Evolutionary conservation across 108 stramenopile species (phyloP).

Genomic region (Cyclostephanos tholiformis): DNA sequence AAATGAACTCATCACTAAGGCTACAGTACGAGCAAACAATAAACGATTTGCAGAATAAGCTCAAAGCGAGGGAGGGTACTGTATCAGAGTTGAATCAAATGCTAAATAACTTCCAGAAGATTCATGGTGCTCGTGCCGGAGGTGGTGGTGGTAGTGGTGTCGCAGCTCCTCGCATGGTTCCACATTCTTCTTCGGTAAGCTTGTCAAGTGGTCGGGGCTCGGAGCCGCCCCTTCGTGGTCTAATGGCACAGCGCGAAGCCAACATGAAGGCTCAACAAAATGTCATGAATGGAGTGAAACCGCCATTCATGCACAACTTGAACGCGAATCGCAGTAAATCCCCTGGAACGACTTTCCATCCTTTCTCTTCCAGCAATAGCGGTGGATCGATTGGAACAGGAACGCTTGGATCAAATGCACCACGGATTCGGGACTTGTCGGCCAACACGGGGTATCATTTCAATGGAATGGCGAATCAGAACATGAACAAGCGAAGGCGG

Average conservation of each 20-base stretch:
- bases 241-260: slow-evolving; percentile 66
- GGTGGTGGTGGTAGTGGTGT: slow-evolving; percentile 19
- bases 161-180: slow-evolving; percentile 24
- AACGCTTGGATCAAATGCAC: slow-evolving; percentile 35
- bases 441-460: slow-evolving; percentile 54
- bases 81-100: slow-evolving; percentile 57
- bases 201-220: slow-evolving; percentile 6
- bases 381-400: slow-evolving; percentile 20
- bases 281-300: slow-evolving; percentile 44
- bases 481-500: slow-evolving; percentile 51
- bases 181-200: slow-evolving; percentile 33
- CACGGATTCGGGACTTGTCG: slow-evolving; percentile 52
- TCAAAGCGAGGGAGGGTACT: slow-evolving; percentile 49
- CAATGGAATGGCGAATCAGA: slow-evolving; percentile 43
- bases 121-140: slow-evolving; percentile 22
- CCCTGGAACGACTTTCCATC: slow-evolving; percentile 39
- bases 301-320: slow-evolving; percentile 45
- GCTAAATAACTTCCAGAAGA: slow-evolving; percentile 53
- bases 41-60: slow-evolving; percentile 59
- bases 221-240: slow-evolving; percentile 57
- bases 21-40: slow-evolving; percentile 60
- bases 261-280: slow-evolving; percentile 54
- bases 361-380: slow-evolving; percentile 49
- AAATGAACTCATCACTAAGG: slow-evolving; percentile 48
- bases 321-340: slow-evolving; percentile 36